Evolutionary conservation across 2,329 filamentous ascomycete genomes (phyloP).

Genomic region (Colletotrichum noveboracense): DNA sequence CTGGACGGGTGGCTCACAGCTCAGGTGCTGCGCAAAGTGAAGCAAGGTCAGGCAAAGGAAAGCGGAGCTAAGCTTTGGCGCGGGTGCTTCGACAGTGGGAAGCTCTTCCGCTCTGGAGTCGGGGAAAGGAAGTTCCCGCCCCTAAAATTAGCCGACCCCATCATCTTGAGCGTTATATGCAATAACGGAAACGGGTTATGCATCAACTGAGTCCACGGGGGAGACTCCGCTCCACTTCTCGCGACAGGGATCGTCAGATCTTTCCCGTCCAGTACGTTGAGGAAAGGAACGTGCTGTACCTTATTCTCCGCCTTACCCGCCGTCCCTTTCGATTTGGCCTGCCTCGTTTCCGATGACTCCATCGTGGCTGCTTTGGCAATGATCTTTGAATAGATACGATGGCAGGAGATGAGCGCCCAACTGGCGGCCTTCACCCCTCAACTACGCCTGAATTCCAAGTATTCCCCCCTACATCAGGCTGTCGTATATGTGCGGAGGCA

Average conservation of each 20-base stretch:
- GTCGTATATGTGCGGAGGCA: not conserved
- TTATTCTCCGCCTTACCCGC: not conserved
- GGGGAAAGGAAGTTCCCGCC: conserved; percentile 23
- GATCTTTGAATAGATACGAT: not conserved
- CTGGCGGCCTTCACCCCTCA: not conserved
- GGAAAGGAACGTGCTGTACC: not conserved
- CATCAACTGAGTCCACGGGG: not conserved
- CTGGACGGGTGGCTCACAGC: not conserved
- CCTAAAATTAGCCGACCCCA: conserved; percentile 13
- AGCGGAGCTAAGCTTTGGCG: conserved; percentile 10
- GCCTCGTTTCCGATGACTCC: not conserved
- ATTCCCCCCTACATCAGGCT: not conserved
- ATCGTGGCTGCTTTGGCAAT: not conserved
- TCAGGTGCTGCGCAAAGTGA: not conserved
- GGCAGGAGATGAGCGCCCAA: not conserved
- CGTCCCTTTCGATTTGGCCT: not conserved
- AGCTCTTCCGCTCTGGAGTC: conserved; percentile 3
- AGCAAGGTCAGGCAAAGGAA: conserved; percentile 1
- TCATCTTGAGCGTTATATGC: not conserved
- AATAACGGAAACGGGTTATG: not conserved
- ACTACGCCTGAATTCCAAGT: not conserved
- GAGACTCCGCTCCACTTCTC: not conserved
- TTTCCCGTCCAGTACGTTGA: not conserved
- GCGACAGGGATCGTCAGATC: not conserved
- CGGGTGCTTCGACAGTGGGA: not conserved